Percentiles rank a stretch among this genome's conserved stretches.
Evolutionary conservation across 768 basidiomycete genomes (phyloP).

Genomic region (Tricholoma matsutake): DNA sequence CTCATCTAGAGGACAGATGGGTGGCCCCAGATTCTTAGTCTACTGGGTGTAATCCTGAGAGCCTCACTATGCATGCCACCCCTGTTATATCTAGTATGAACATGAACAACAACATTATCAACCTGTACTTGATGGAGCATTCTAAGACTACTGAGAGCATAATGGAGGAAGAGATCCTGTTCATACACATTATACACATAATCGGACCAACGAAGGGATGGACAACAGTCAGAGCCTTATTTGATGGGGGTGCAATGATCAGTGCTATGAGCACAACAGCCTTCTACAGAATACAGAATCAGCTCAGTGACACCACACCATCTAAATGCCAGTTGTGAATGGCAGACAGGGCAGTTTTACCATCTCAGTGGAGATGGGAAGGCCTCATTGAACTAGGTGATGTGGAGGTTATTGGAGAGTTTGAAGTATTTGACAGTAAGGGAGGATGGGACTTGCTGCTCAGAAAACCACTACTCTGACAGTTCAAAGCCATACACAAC

Average conservation of each 20-base stretch:
- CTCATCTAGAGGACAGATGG: background rate
- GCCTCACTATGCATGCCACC: background rate
- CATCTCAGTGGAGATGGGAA: slow-evolving; percentile 17
- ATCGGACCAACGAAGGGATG: slow-evolving; percentile 11
- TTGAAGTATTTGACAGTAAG: background rate
- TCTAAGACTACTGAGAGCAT: background rate
- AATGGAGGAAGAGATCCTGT: slow-evolving; percentile 12
- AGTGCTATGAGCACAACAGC: slow-evolving; percentile 20
- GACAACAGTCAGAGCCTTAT: slow-evolving; percentile 15
- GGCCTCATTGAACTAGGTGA: too few relatives aligned
- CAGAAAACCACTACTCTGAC: too few relatives aligned
- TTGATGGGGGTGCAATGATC: slow-evolving; percentile 31
- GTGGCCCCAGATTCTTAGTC: background rate
- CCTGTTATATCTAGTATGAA: background rate
- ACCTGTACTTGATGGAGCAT: too few relatives aligned
- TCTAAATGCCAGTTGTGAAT: slow-evolving; percentile 18
- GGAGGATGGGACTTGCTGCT: background rate
- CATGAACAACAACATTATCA: too few relatives aligned
- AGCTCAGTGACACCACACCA: slow-evolving; percentile 3
- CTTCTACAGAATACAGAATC: slow-evolving; percentile 10
- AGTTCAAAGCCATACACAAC: slow-evolving; percentile 11
- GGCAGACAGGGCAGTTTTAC: too few relatives aligned
- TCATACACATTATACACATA: slow-evolving; percentile 19
- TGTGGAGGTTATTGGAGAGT: background rate
- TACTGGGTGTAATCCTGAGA: background rate